Evolutionary conservation across 106 monocot species (phyloP).

Genomic region (Apostasia shenzhenica): DNA sequence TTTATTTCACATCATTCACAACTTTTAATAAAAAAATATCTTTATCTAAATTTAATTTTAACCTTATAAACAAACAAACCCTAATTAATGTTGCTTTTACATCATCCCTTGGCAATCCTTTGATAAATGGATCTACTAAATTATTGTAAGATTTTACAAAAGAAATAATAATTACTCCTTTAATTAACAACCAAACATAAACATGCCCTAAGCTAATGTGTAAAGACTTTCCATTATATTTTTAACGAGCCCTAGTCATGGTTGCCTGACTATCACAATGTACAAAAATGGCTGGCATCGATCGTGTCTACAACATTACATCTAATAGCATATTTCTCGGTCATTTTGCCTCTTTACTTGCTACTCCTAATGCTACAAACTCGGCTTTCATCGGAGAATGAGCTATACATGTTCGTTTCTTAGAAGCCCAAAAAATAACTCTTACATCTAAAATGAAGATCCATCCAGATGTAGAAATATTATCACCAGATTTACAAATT

Average conservation of each 20-base stretch:
- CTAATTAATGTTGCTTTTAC: neutral
- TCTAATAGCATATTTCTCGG: constrained; percentile 3
- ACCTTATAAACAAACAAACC: too few species aligned
- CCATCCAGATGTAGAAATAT: constrained; percentile 6
- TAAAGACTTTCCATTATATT: constrained; percentile 2
- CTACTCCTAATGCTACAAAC: neutral
- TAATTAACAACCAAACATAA: neutral
- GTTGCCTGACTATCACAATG: neutral
- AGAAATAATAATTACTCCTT: neutral
- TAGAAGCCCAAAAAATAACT: neutral
- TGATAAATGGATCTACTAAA: neutral
- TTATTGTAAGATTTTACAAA: constrained; percentile 1
- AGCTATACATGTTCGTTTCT: constrained; percentile 7
- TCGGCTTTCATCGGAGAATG: constrained; percentile 7
- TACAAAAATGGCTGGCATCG: neutral
- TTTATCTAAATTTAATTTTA: too few species aligned
- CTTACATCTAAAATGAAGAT: neutral
- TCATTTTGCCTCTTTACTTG: constrained; percentile 3
- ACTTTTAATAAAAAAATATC: too few species aligned
- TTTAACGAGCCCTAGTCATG: neutral
- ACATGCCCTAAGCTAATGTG: constrained; percentile 1
- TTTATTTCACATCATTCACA: too few species aligned
- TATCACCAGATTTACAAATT: neutral
- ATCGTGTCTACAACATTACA: constrained; percentile 4
- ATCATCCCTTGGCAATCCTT: neutral